Percentiles rank a stretch among this genome's conserved stretches.
Evolutionary conservation across 2,329 filamentous ascomycete species (phyloP).

Genomic region (Colletotrichum musae): DNA sequence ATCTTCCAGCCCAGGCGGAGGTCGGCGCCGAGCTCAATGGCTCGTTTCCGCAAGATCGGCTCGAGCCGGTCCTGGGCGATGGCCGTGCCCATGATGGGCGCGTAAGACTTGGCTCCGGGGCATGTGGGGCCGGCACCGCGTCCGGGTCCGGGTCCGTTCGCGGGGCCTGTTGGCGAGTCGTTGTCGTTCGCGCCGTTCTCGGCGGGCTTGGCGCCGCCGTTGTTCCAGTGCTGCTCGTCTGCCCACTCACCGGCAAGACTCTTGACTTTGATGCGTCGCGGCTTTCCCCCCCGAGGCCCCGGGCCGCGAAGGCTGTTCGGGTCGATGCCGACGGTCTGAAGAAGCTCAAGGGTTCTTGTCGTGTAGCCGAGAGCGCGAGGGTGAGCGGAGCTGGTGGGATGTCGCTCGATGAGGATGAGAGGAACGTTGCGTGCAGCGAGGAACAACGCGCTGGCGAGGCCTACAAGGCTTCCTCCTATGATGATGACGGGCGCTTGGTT

Average conservation of each 20-base stretch:
- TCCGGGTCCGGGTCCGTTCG: neutral
- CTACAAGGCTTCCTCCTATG: conserved; percentile 57
- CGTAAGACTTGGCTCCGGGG: conserved; percentile 14
- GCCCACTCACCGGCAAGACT: conserved; percentile 45
- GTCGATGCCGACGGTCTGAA: conserved; percentile 47
- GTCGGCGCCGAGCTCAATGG: conserved; percentile 51
- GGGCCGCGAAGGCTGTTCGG: neutral
- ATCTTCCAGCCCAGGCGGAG: conserved; percentile 52
- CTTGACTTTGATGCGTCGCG: conserved; percentile 44
- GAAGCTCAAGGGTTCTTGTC: conserved; percentile 55
- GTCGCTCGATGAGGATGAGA: conserved; percentile 55
- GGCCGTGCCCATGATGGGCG: conserved; percentile 46
- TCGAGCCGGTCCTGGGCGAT: conserved; percentile 58
- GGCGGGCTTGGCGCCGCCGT: conserved; percentile 29
- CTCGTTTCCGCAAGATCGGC: conserved; percentile 52
- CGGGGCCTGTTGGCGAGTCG: neutral
- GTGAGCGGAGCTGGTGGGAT: conserved; percentile 51
- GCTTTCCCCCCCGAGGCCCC: conserved; percentile 42
- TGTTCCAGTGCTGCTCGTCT: conserved; percentile 43
- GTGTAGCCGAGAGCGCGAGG: conserved; percentile 56
- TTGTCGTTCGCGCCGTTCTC: neutral
- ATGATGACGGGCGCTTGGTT: conserved; percentile 48
- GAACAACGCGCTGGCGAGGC: conserved; percentile 55
- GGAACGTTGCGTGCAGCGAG: conserved; percentile 50
- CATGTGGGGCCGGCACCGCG: neutral